Evolutionary conservation across 768 basidiomycete species (phyloP).

Genomic region (Mycena vulgaris): DNA sequence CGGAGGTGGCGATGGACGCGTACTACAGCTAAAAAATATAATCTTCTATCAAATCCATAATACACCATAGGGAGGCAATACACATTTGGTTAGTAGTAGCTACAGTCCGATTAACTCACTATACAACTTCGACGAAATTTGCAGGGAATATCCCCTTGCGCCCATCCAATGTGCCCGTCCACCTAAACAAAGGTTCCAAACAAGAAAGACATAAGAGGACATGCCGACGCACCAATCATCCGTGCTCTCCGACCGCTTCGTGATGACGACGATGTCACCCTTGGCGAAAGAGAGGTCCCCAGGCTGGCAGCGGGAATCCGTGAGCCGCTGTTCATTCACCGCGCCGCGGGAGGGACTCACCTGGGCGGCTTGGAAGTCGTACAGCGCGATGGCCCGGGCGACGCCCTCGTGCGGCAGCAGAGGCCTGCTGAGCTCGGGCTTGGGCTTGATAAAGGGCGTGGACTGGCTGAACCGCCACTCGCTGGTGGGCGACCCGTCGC

Average conservation of each 20-base stretch:
- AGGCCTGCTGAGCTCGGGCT: constrained; percentile 65
- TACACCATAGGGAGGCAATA: constrained; percentile 29
- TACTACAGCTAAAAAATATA: constrained; percentile 44
- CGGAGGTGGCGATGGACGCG: constrained; percentile 51
- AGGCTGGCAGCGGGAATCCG: constrained; percentile 54
- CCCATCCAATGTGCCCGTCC: constrained; percentile 79
- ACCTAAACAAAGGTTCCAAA: constrained; percentile 63
- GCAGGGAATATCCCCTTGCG: constrained; percentile 84
- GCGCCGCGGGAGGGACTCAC: constrained; percentile 50
- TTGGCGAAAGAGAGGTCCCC: constrained; percentile 85
- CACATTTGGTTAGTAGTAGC: constrained; percentile 4
- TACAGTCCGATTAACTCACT: constrained; percentile 26
- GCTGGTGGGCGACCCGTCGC: neutral
- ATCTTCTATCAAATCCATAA: constrained; percentile 21
- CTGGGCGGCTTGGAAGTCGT: constrained; percentile 82
- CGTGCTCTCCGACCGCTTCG: constrained; percentile 76
- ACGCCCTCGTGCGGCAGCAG: constrained; percentile 72
- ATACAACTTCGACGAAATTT: constrained; percentile 83
- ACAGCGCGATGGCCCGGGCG: constrained; percentile 81
- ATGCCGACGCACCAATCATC: constrained; percentile 77
- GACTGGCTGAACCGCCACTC: constrained; percentile 27
- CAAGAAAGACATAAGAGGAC: neutral
- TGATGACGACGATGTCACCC: constrained; percentile 81
- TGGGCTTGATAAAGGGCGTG: constrained; percentile 59
- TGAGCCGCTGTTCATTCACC: neutral